Conservation (phyloP, 495 filamentous ascomycete genomes). For the Chaetomidium leptoderma region DNA sequence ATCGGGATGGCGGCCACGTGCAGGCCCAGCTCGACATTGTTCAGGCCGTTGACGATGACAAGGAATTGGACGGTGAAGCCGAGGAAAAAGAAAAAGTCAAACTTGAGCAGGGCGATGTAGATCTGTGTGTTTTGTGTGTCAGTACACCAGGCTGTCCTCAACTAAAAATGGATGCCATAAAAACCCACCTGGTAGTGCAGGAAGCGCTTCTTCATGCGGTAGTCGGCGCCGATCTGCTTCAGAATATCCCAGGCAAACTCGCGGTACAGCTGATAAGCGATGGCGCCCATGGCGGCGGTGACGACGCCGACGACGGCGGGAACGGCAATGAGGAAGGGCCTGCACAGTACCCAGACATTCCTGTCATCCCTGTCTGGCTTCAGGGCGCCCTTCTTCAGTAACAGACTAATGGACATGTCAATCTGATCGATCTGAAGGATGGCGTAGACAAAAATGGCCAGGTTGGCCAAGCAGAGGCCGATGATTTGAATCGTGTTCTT, state of each 20-base stretch:
- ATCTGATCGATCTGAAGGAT: constrained; percentile 91
- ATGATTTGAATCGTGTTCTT: constrained; percentile 99
- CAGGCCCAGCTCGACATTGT: constrained; percentile 71
- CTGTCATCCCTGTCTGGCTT: constrained; percentile 34
- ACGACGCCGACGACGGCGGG: constrained; percentile 77
- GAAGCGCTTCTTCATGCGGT: constrained; percentile 94
- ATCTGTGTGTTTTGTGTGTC: constrained; percentile 52
- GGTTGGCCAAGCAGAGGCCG: constrained; percentile 85
- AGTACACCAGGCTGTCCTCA: not conserved
- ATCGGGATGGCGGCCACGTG: constrained; percentile 86
- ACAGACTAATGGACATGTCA: constrained; percentile 55
- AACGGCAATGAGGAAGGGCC: constrained; percentile 77
- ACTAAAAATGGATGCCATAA: too few relatives aligned
- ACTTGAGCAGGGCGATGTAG: constrained; percentile 95
- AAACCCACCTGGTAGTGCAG: constrained; percentile 83
- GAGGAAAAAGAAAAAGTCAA: constrained; percentile 99
- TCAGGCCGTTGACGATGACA: constrained; percentile 72
- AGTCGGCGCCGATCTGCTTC: constrained; percentile 96
- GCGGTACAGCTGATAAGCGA: constrained; percentile 93
- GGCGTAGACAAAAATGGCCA: constrained; percentile 85
- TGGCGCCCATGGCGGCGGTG: constrained; percentile 64
- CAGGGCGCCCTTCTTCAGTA: constrained; percentile 36
- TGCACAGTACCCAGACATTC: constrained; percentile 60
- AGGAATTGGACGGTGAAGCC: constrained; percentile 97
- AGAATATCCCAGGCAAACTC: constrained; percentile 99